Evolutionary conservation across 2,329 filamentous ascomycete species (phyloP).

Genomic region (Colletotrichum liaoningense): DNA sequence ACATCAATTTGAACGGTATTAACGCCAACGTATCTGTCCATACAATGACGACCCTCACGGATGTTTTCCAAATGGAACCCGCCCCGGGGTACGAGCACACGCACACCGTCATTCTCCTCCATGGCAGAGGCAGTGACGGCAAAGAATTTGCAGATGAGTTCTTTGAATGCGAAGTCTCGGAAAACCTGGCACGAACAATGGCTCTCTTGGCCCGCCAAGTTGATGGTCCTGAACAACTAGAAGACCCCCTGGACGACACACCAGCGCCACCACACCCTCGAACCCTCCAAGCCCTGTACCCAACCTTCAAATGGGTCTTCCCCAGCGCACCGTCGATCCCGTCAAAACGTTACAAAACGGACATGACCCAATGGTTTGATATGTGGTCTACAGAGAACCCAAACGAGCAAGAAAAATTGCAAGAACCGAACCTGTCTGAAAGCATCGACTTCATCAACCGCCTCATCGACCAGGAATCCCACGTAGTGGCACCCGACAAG

Average conservation of each 20-base stretch:
- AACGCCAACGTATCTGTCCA: background rate
- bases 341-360: slow-evolving; percentile 38
- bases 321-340: slow-evolving; percentile 36
- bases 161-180: slow-evolving; percentile 48
- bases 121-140: slow-evolving; percentile 55
- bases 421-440: slow-evolving; percentile 38
- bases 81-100: slow-evolving; percentile 44
- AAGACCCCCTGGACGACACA: too few species aligned
- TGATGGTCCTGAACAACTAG: slow-evolving; percentile 14
- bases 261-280: slow-evolving; percentile 14
- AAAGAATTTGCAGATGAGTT: slow-evolving; percentile 52
- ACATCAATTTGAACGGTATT: background rate
- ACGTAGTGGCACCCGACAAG: slow-evolving; percentile 35
- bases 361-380: slow-evolving; percentile 46
- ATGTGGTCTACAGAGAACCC: slow-evolving; percentile 36
- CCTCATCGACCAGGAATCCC: slow-evolving; percentile 40
- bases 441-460: slow-evolving; percentile 38
- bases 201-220: too few species aligned
- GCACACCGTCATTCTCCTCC: slow-evolving; percentile 59
- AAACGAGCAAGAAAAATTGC: slow-evolving; percentile 35
- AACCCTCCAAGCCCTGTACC: slow-evolving; percentile 39
- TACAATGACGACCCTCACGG: background rate
- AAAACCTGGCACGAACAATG: background rate
- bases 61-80: background rate
- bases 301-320: slow-evolving; percentile 45